phyloP scores from a whole-genome alignment of 2,329 filamentous ascomycete genomes.

The Blastomyces percursus region DNA sequence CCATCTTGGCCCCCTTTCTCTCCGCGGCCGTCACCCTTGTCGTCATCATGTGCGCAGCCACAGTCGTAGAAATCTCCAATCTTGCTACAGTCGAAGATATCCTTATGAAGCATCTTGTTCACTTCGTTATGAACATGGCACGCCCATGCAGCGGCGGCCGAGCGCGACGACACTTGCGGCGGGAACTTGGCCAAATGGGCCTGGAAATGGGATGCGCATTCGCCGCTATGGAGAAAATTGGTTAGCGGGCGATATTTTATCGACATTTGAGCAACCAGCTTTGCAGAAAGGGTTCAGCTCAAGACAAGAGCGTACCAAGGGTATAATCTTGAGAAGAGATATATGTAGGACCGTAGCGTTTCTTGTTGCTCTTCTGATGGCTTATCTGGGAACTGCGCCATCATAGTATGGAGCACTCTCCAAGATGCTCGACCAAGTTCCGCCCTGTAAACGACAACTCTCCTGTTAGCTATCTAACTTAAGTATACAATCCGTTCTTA shows the following conservation, averaged over 20 bases:
- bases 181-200: conserved; percentile 51
- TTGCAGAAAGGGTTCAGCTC: neutral
- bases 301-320: conserved; percentile 41
- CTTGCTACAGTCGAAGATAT: conserved; percentile 52
- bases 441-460: conserved; percentile 32
- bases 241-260: neutral
- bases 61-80: conserved; percentile 59
- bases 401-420: conserved; percentile 57
- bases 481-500: neutral
- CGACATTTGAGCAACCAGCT: neutral
- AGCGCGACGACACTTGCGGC: conserved; percentile 52
- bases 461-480: neutral
- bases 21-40: conserved; percentile 19
- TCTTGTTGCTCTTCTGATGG: conserved; percentile 50
- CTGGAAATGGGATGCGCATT: conserved; percentile 55
- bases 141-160: conserved; percentile 53
- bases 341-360: conserved; percentile 49
- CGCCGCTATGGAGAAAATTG: conserved; percentile 38
- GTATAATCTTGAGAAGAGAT: conserved; percentile 54
- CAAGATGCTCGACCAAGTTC: conserved; percentile 55
- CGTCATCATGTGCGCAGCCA: conserved; percentile 49
- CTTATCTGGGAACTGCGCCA: conserved; percentile 54
- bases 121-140: conserved; percentile 58
- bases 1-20: neutral
- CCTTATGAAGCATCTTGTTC: conserved; percentile 51